Evolutionary conservation across 139 green algal species (phyloP), one percentile per base, ranked within the genome.

Genomic region (Chlamydomonas sp.): DNA sequence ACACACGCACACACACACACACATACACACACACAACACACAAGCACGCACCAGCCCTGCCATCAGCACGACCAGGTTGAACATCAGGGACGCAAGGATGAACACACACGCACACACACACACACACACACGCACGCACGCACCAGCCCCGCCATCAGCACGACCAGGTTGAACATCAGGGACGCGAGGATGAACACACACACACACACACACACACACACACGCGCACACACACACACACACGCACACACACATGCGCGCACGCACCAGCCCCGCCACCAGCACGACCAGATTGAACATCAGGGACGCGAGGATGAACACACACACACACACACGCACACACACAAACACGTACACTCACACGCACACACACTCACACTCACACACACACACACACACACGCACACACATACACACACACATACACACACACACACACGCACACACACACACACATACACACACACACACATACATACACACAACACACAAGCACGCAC

Each of bases 271-370:
- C 92, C 98, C 72, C 89, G 90, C 3, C 92, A 96, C 24, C 95
- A 95, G 58, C 81, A 98, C 74, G 95, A 99, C 79, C 96, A 97
- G 85, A 96, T 99, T 47, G 95, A 99, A 87, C n/a, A n/a, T n/a
- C n/a, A n/a, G n/a, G n/a, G n/a, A n/a, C n/a, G n/a, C n/a, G n/a
- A 76, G 90, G 5, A 79, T 99, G 79, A 13, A 54, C 43, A 54
- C 43, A 50, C 35, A 68, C 61, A 68, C 62, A 50, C 3, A 69
- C 62, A 57, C 62, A n/a, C n/a, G n/a, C n/a, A n/a, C n/a, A n/a
- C n/a, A n/a, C n/a, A n/a, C n/a, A n/a, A n/a, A n/a, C 20, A 69
- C 69, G 8, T 72, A 69, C 54, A 79, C 72, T 26, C 72, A 59
- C 1, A 64, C 75, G 26, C 65, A 61, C 28, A 39, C 38, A 24